Conservation (phyloP, 495 filamentous ascomycete species). For the Trypethelium eluteriae region DNA sequence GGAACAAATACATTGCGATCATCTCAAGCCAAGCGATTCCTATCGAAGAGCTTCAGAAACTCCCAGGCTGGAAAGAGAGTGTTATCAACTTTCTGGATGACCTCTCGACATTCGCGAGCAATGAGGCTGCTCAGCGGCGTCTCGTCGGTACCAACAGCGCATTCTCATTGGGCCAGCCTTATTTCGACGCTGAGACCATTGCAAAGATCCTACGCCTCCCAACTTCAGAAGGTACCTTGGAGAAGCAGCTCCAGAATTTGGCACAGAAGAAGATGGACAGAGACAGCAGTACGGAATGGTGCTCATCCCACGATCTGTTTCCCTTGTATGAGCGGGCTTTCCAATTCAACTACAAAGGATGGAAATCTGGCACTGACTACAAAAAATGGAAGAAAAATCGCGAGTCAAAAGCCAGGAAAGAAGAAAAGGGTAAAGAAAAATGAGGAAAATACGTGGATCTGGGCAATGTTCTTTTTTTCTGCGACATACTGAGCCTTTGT, state of each 20-base stretch:
- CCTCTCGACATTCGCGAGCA: background rate
- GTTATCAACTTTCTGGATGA: background rate
- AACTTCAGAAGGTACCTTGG: background rate
- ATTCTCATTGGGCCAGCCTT: background rate
- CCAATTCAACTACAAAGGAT: background rate
- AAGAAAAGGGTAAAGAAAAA: background rate
- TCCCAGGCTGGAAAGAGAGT: background rate
- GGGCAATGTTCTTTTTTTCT: too few relatives aligned
- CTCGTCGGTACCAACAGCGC: background rate
- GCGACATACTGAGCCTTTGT: too few relatives aligned
- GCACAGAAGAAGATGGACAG: background rate
- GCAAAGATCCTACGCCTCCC: background rate
- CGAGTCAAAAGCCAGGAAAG: background rate
- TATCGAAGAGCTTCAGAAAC: background rate
- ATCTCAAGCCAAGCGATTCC: background rate
- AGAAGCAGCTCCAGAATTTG: slow-evolving; percentile 3
- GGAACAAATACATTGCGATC: background rate
- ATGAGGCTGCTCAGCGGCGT: background rate
- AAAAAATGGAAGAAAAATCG: background rate
- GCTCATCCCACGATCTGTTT: background rate
- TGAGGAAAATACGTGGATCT: too few relatives aligned
- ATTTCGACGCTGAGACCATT: background rate
- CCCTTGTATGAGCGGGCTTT: background rate
- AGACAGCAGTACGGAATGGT: background rate
- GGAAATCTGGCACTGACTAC: background rate